Conservation (phyloP, 1,284 basidiomycete genomes). For the Grifola frondosa region DNA sequence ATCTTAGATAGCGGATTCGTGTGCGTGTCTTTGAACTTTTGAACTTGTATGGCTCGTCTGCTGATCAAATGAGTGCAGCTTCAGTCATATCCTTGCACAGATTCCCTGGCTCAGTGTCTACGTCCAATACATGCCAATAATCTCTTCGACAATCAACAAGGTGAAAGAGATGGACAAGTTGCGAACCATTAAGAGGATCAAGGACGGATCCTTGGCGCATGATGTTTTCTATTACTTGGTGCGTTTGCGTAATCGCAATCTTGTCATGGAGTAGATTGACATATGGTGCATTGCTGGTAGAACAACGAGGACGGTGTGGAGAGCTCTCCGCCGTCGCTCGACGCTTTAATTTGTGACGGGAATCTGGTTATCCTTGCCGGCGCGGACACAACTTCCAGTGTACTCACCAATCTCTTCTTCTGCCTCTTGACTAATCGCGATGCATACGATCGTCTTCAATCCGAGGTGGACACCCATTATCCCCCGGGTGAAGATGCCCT, state of each 20-base stretch:
- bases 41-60: not conserved
- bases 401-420: slow-evolving; percentile 8
- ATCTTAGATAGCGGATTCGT: not conserved
- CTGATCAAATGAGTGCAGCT: not conserved
- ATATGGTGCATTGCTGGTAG: no score
- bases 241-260: no score
- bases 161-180: slow-evolving; percentile 2
- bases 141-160: not conserved
- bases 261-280: no score
- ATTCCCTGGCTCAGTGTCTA: slow-evolving; percentile 2
- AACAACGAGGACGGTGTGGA: no score
- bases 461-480: slow-evolving; percentile 32
- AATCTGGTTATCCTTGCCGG: slow-evolving; percentile 10
- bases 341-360: slow-evolving; percentile 6
- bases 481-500: slow-evolving; percentile 27
- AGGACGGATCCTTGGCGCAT: slow-evolving; percentile 38
- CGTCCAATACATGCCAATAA: not conserved
- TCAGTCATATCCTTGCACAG: not conserved
- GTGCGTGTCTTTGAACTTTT: not conserved
- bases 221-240: slow-evolving; percentile 49
- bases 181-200: slow-evolving; percentile 1
- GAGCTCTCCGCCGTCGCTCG: no score
- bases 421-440: slow-evolving; percentile 10
- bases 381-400: slow-evolving; percentile 12
- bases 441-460: slow-evolving; percentile 23